Conservation (phyloP, 768 basidiomycete species). For the Phaffia australis region DNA sequence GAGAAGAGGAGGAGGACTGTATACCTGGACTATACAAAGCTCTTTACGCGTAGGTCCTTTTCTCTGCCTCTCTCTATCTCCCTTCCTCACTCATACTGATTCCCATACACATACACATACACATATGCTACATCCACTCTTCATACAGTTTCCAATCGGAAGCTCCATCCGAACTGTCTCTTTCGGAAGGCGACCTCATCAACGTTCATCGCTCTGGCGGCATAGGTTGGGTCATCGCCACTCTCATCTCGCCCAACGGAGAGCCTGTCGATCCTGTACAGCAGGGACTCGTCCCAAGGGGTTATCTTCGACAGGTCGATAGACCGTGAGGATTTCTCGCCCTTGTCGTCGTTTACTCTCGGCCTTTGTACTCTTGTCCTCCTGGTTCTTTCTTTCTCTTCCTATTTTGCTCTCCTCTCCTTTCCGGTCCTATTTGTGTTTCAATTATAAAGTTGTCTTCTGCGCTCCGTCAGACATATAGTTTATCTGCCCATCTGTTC, state of each 20-base stretch:
- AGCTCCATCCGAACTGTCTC: constrained; percentile 15
- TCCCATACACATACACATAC: not conserved
- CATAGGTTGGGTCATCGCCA: constrained; percentile 24
- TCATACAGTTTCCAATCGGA: constrained; percentile 12
- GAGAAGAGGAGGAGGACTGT: not conserved
- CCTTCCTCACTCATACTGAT: too few species aligned
- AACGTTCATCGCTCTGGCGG: constrained; percentile 15
- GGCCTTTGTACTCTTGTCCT: too few species aligned
- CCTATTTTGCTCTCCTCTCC: too few species aligned
- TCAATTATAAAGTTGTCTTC: too few species aligned
- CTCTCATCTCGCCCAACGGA: constrained; percentile 2
- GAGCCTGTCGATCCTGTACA: not conserved
- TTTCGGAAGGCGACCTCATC: constrained; percentile 14
- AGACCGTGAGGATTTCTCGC: too few species aligned
- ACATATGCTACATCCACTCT: not conserved
- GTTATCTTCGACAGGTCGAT: constrained; percentile 6
- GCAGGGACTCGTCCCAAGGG: constrained; percentile 12
- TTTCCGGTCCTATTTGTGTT: too few species aligned
- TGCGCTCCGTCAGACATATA: too few species aligned
- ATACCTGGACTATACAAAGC: constrained; percentile 14
- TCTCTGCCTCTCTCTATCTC: not conserved
- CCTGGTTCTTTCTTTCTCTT: too few species aligned
- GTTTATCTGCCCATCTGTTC: too few species aligned
- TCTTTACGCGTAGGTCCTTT: constrained; percentile 16
- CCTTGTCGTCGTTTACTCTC: too few species aligned